These are phyloP conservation scores for Phytopythium cucurbitacearum DNA, from an alignment of 352 stramenopile genomes.

Conservation along the genomic window DNA sequence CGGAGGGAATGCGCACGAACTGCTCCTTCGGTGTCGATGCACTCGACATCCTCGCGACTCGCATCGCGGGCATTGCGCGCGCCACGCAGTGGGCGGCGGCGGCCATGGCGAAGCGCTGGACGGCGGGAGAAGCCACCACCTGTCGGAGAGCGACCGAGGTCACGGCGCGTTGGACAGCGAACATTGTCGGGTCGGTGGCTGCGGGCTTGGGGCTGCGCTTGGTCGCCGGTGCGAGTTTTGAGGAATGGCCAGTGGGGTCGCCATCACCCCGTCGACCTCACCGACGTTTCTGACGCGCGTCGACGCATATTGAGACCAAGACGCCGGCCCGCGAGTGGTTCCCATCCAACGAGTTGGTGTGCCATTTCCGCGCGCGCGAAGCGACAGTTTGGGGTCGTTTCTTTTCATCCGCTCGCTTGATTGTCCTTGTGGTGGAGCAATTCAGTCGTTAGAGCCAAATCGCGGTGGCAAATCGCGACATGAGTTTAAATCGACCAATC, in stretches of 20 bases:
- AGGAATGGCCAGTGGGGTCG: conserved; percentile 3
- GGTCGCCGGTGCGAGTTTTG: conserved; percentile 4
- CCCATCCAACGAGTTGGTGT: too few species aligned
- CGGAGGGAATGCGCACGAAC: conserved; percentile 3
- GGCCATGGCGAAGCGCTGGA: conserved; percentile 8
- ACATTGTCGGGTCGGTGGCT: conserved; percentile 1
- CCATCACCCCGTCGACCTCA: too few species aligned
- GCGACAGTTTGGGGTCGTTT: too few species aligned
- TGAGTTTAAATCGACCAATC: too few species aligned
- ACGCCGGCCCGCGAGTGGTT: too few species aligned
- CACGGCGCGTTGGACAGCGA: conserved; percentile 3
- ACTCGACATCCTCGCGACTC: conserved; percentile 1
- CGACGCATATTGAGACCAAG: too few species aligned
- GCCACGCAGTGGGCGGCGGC: conserved; percentile 1
- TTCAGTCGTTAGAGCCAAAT: too few species aligned
- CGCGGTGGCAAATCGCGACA: too few species aligned
- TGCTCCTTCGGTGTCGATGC: conserved; percentile 3
- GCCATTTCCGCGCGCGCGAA: too few species aligned
- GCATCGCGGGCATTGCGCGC: background rate
- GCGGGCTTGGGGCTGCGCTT: conserved; percentile 1
- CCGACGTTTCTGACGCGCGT: too few species aligned
- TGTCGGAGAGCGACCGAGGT: conserved; percentile 3
- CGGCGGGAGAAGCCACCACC: conserved; percentile 2
- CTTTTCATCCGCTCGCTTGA: too few species aligned
- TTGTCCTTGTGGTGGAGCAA: too few species aligned